A percentile compares a stretch with the other conserved stretches of the same genome.
phyloP scores from a whole-genome alignment of 2,329 filamentous ascomycete genomes.

The Rugonectria rugulosa region DNA sequence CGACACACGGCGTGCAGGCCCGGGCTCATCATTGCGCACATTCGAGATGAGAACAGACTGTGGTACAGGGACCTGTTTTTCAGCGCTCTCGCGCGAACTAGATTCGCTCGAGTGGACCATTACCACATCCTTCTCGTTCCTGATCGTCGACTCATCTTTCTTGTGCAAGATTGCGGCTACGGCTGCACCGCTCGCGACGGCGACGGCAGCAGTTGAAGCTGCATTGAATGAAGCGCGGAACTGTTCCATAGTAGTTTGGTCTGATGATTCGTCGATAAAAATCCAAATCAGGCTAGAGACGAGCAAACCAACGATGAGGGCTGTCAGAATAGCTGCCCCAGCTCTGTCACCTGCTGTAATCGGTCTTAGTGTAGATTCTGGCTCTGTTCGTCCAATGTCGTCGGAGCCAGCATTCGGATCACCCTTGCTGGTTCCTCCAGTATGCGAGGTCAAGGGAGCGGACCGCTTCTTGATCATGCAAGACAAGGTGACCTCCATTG shows the following conservation, averaged over 20 bases:
- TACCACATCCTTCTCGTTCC: conserved; percentile 34
- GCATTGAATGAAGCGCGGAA: conserved; percentile 38
- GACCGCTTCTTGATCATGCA: conserved; percentile 60
- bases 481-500: conserved; percentile 69
- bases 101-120: conserved; percentile 26
- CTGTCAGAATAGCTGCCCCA: conserved; percentile 72
- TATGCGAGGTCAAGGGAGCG: conserved; percentile 55
- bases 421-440: conserved; percentile 65
- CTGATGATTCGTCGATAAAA: conserved; percentile 55
- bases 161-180: conserved; percentile 29
- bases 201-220: conserved; percentile 27
- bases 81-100: conserved; percentile 31
- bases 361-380: conserved; percentile 33
- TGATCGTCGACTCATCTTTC: conserved; percentile 22
- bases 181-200: conserved; percentile 34
- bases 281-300: conserved; percentile 61
- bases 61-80: conserved; percentile 22
- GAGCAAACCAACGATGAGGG: conserved; percentile 62
- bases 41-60: conserved; percentile 28
- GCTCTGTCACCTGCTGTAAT: conserved; percentile 68
- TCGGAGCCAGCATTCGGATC: conserved; percentile 55
- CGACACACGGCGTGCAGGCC: conserved; percentile 39
- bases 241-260: conserved; percentile 43
- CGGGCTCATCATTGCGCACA: conserved; percentile 28
- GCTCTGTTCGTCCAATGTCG: conserved; percentile 52